These are phyloP conservation scores for Rhodotorula graminis DNA, from an alignment of 768 basidiomycete genomes.

Conservation along the genomic window DNA sequence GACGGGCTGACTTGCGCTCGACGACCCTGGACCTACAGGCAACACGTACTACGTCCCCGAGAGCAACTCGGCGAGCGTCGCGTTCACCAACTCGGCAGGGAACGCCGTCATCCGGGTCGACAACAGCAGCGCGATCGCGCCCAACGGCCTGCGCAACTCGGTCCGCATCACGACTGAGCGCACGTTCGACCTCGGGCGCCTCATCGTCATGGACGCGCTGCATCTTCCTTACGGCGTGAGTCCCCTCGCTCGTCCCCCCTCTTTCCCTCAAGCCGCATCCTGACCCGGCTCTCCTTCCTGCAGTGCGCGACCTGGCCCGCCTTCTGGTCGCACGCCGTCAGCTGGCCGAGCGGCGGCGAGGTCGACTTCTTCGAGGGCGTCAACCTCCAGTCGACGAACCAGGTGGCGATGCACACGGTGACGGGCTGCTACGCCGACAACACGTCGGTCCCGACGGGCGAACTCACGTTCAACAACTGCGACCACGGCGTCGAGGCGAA, in stretches of 20 bases:
- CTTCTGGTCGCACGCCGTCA: constrained; percentile 23
- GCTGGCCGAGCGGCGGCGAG: constrained; percentile 49
- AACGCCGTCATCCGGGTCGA: constrained; percentile 32
- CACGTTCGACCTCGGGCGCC: constrained; percentile 33
- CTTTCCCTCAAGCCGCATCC: no score
- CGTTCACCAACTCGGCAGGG: constrained; percentile 12
- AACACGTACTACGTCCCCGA: constrained; percentile 10
- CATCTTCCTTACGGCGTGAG: constrained; percentile 53
- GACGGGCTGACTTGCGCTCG: background rate
- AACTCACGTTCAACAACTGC: constrained; percentile 18
- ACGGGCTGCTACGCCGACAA: constrained; percentile 43
- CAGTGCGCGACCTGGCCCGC: constrained; percentile 46
- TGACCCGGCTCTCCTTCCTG: background rate
- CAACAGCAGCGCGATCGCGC: constrained; percentile 31
- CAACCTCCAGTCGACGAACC: constrained; percentile 61
- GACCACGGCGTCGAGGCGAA: constrained; percentile 23
- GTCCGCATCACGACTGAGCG: constrained; percentile 40
- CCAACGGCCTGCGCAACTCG: constrained; percentile 37
- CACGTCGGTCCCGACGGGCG: constrained; percentile 31
- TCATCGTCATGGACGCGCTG: constrained; percentile 43
- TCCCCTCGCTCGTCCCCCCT: background rate
- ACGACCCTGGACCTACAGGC: background rate
- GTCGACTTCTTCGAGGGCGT: constrained; percentile 80
- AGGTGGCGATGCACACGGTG: constrained; percentile 69
- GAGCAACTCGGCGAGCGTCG: background rate